A percentile compares a stretch with the other conserved stretches of the same genome.
Conservation (phyloP, 805 yeast genomes). For the Cyberlindnera japonica region DNA sequence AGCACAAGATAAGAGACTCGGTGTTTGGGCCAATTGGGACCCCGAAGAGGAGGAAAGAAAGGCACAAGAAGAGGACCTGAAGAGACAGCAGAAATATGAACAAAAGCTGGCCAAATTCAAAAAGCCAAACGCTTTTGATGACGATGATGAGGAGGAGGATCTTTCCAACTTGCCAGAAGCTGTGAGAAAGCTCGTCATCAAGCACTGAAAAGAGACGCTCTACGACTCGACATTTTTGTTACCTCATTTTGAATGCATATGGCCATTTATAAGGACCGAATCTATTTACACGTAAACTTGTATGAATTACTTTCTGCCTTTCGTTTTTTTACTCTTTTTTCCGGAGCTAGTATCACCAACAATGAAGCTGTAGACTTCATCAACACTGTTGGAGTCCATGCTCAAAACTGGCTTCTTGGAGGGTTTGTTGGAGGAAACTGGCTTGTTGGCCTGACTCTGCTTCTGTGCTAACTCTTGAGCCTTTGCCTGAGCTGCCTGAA, state of each 20-base stretch:
- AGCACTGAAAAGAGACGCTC: constrained; percentile 2
- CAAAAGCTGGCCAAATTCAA: constrained; percentile 21
- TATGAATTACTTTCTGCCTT: background rate
- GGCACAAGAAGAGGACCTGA: constrained; percentile 22
- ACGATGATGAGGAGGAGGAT: constrained; percentile 27
- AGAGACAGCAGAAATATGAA: constrained; percentile 26
- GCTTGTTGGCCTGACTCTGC: constrained; percentile 29
- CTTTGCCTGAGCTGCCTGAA: constrained; percentile 42
- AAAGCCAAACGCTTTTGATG: constrained; percentile 25
- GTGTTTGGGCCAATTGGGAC: constrained; percentile 65
- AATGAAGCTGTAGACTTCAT: constrained; percentile 10
- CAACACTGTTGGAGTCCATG: constrained; percentile 12
- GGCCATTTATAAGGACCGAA: background rate
- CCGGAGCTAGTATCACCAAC: constrained; percentile 14
- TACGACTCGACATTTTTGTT: background rate
- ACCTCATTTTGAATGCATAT: background rate
- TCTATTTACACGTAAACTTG: background rate
- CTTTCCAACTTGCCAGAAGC: constrained; percentile 26
- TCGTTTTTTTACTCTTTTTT: constrained; percentile 19
- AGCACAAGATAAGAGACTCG: constrained; percentile 53
- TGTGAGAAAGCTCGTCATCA: constrained; percentile 26
- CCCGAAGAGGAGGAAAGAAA: constrained; percentile 37
- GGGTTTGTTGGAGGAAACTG: constrained; percentile 27
- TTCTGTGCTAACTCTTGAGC: constrained; percentile 13
- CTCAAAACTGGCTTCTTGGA: constrained; percentile 28